Conservation (phyloP, 306 rosid genomes). For the Lathyrus tuberosus region DNA sequence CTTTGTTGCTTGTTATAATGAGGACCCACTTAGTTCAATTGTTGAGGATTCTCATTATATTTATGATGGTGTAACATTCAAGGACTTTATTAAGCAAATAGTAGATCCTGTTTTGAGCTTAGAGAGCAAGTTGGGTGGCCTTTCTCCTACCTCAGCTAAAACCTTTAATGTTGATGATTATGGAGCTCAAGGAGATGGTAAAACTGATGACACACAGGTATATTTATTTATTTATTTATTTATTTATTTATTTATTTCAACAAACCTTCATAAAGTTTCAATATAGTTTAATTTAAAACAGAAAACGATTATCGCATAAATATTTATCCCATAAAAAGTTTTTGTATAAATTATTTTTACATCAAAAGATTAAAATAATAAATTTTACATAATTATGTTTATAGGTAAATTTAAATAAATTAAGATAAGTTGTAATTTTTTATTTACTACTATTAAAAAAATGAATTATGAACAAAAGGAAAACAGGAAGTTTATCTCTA, state of each 20-base stretch:
- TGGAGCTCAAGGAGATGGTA: constrained; percentile 73
- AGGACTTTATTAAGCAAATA: constrained; percentile 40
- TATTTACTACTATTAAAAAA: background rate
- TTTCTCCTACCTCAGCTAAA: constrained; percentile 24
- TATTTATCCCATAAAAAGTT: background rate
- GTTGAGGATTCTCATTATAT: constrained; percentile 28
- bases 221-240: too few species aligned
- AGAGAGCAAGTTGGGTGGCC: constrained; percentile 32
- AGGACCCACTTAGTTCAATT: constrained; percentile 38
- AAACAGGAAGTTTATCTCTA: too few species aligned
- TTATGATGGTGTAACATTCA: constrained; percentile 42
- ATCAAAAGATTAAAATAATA: too few species aligned
- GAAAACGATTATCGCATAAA: background rate
- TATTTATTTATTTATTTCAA: background rate
- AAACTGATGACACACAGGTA: constrained; percentile 63
- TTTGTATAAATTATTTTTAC: background rate
- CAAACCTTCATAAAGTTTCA: background rate
- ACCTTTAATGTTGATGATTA: constrained; percentile 48
- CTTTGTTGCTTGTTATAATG: constrained; percentile 37
- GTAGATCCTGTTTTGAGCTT: constrained; percentile 35
- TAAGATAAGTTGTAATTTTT: background rate
- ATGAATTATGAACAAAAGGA: background rate
- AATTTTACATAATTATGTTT: background rate
- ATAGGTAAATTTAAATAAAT: background rate
- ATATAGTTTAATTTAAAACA: background rate